phyloP scores from a whole-genome alignment of 2,329 filamentous ascomycete species.

The Waltergamsia citrina region DNA sequence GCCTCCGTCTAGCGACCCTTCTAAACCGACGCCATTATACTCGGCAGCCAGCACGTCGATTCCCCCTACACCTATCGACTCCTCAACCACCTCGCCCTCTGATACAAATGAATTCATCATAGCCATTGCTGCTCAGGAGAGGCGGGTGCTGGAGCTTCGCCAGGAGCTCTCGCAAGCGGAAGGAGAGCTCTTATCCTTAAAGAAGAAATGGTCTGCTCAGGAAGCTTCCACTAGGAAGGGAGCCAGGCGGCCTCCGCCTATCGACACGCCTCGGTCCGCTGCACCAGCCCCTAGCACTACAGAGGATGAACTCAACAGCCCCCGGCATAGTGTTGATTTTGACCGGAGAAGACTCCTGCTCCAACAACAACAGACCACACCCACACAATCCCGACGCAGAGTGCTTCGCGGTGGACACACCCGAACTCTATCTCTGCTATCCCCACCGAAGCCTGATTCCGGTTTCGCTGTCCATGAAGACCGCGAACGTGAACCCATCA shows the following conservation, averaged over 20 bases:
- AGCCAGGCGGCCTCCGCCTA: slow-evolving; percentile 49
- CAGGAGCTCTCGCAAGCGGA: slow-evolving; percentile 87
- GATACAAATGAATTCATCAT: slow-evolving; percentile 68
- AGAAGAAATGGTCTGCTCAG: slow-evolving; percentile 72
- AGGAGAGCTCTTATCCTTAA: slow-evolving; percentile 62
- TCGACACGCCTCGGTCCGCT: slow-evolving; percentile 25
- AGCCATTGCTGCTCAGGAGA: slow-evolving; percentile 84
- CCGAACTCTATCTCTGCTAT: slow-evolving; percentile 68
- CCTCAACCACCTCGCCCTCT: slow-evolving; percentile 31
- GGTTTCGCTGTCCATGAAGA: slow-evolving; percentile 34
- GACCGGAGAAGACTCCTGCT: slow-evolving; percentile 66
- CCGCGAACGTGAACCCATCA: slow-evolving; percentile 15
- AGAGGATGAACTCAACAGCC: slow-evolving; percentile 20
- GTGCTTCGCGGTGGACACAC: slow-evolving; percentile 61
- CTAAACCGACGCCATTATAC: slow-evolving; percentile 39
- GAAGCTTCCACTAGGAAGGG: slow-evolving; percentile 70
- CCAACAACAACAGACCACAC: slow-evolving; percentile 32
- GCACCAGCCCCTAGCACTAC: not conserved
- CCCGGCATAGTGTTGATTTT: slow-evolving; percentile 47
- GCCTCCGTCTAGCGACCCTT: slow-evolving; percentile 39
- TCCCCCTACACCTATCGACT: slow-evolving; percentile 41
- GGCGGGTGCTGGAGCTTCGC: slow-evolving; percentile 78
- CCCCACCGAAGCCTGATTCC: slow-evolving; percentile 44
- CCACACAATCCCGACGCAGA: slow-evolving; percentile 38
- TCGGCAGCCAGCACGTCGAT: slow-evolving; percentile 23